These are phyloP conservation scores for Gossypium gossypioides DNA, from an alignment of 441 rosid genomes.

Conservation along the genomic window DNA sequence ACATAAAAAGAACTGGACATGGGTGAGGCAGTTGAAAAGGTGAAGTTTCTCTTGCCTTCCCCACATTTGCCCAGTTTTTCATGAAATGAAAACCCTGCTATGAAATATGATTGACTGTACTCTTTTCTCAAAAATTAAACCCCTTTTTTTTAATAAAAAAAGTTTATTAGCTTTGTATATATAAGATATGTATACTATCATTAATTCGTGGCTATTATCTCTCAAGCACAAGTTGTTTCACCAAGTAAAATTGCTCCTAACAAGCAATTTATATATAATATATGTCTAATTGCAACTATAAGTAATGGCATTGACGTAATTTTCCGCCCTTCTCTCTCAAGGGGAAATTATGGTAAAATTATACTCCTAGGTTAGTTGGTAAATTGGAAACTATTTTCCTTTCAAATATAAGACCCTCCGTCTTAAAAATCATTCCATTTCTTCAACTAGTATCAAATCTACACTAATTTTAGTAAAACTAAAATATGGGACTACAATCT, in stretches of 20 bases:
- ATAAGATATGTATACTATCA: not conserved
- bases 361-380: slow-evolving; percentile 15
- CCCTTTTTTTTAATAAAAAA: too few relatives aligned
- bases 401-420: not conserved
- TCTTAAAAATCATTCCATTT: slow-evolving; percentile 1
- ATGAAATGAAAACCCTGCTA: not conserved
- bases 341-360: not conserved
- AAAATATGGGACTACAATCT: not conserved
- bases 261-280: too few relatives aligned
- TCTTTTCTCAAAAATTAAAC: not conserved
- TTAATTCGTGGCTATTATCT: not conserved
- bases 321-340: not conserved
- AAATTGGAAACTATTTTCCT: slow-evolving; percentile 9
- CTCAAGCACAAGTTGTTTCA: slow-evolving; percentile 1
- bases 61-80: not conserved
- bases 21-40: not conserved
- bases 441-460: not conserved
- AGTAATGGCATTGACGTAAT: not conserved
- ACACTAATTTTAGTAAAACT: slow-evolving; percentile 5
- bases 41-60: not conserved
- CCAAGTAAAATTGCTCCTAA: not conserved
- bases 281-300: not conserved
- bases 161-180: too few relatives aligned
- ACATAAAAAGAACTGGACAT: not conserved
- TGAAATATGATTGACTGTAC: not conserved